Percentiles rank a stretch among this genome's conserved stretches.
These are phyloP conservation scores for Trichoderma virens DNA, from an alignment of 495 filamentous ascomycete genomes.

Conservation along the genomic window DNA sequence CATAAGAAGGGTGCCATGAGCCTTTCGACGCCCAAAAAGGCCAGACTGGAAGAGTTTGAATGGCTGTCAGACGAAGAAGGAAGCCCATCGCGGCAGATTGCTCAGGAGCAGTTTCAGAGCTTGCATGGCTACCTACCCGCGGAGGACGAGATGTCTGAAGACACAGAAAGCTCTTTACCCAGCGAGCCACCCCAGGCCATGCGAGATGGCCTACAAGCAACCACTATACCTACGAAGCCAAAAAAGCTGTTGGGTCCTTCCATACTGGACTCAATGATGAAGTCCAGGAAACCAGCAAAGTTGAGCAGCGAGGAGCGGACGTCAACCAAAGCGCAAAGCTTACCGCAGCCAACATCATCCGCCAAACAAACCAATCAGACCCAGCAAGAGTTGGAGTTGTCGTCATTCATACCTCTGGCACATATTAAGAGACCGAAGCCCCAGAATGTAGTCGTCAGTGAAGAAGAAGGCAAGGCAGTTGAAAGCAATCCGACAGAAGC, in stretches of 20 bases:
- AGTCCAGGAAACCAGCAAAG: background rate
- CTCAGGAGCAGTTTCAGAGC: constrained; percentile 2
- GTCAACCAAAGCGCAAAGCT: background rate
- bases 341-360: background rate
- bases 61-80: constrained; percentile 2
- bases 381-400: background rate
- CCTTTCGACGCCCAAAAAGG: constrained; percentile 26
- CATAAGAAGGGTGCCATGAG: constrained; percentile 24
- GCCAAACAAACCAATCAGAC: background rate
- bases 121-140: background rate
- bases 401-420: background rate
- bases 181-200: background rate
- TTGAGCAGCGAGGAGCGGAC: background rate
- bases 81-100: constrained; percentile 2
- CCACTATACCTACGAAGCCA: background rate
- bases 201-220: background rate
- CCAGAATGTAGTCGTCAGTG: background rate
- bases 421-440: background rate
- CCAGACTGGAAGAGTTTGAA: constrained; percentile 3
- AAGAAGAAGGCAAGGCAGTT: background rate
- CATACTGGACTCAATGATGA: too few relatives aligned
- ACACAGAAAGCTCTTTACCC: background rate
- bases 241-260: background rate
- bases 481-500: background rate
- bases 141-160: background rate